Percentiles rank a stretch among this genome's conserved stretches.
Conservation (phyloP, 1,139 yeast genomes). For the Debaryomyces psychrophilus region DNA sequence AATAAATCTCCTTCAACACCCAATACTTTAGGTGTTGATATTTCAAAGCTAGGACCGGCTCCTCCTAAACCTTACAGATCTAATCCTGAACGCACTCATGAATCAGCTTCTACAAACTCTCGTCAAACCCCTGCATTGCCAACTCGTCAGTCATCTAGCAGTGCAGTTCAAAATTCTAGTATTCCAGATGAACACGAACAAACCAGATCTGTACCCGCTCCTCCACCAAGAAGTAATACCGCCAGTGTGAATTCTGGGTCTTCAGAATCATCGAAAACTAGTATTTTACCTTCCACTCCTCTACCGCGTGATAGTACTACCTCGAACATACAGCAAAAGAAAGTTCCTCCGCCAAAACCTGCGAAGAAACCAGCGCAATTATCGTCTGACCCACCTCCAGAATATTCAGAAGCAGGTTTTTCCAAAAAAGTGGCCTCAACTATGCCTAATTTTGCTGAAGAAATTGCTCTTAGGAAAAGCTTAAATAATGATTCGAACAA, state of each 20-base stretch:
- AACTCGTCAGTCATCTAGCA: neutral
- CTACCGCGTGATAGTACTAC: neutral
- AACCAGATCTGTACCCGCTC: neutral
- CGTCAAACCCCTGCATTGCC: neutral
- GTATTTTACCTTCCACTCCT: neutral
- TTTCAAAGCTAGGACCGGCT: conserved; percentile 27
- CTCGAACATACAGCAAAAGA: conserved; percentile 18
- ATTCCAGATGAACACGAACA: neutral
- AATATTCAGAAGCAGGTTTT: conserved; percentile 12
- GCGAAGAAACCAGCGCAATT: conserved; percentile 27
- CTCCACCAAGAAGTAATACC: conserved; percentile 1
- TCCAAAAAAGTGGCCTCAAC: conserved; percentile 2
- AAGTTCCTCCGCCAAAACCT: conserved; percentile 47
- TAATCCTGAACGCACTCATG: neutral
- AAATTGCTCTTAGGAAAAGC: conserved; percentile 15
- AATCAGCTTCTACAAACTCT: neutral
- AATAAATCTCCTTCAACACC: conserved; percentile 13
- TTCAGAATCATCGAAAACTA: neutral
- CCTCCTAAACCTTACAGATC: conserved; percentile 11
- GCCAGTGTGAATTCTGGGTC: neutral
- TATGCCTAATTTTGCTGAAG: conserved; percentile 29
- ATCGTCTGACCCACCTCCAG: neutral
- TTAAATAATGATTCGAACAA: neutral
- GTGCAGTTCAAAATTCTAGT: neutral
- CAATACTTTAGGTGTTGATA: conserved; percentile 29